Conservation (phyloP, 208 protist genomes). For the Crithidia expoeki region DNA sequence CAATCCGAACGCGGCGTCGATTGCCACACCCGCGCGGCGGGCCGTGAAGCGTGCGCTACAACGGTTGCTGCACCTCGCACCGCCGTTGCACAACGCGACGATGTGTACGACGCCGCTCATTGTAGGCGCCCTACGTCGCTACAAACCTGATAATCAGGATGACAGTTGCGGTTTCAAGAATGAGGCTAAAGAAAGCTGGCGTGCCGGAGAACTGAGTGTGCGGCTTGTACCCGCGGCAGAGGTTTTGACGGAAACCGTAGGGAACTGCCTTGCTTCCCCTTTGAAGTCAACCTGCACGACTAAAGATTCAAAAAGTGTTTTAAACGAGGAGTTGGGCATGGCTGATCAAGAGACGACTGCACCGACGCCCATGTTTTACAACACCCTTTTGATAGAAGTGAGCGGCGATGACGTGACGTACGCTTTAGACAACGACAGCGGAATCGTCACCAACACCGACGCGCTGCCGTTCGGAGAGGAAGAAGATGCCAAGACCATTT, state of each 20-base stretch:
- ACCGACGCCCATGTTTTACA: slow-evolving; percentile 23
- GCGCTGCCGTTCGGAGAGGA: slow-evolving; percentile 22
- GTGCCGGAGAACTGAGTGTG: slow-evolving; percentile 21
- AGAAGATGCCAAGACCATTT: slow-evolving; percentile 16
- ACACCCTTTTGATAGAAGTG: slow-evolving; percentile 27
- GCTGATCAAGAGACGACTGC: too few species aligned
- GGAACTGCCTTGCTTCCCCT: neutral
- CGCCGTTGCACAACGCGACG: slow-evolving; percentile 20
- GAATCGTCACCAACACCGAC: neutral
- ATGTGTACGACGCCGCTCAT: slow-evolving; percentile 37
- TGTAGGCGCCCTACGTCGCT: slow-evolving; percentile 43
- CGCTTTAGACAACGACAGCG: neutral
- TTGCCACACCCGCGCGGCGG: neutral
- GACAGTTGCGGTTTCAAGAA: neutral
- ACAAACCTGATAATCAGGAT: neutral
- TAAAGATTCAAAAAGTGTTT: too few species aligned
- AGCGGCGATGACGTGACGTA: slow-evolving; percentile 22
- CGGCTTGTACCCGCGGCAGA: slow-evolving; percentile 36
- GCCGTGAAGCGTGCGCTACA: slow-evolving; percentile 16
- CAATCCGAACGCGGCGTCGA: neutral
- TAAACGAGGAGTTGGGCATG: too few species aligned
- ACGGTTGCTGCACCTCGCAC: slow-evolving; percentile 21
- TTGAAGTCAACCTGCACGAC: too few species aligned
- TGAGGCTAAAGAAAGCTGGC: neutral
- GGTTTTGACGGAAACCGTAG: neutral